A percentile compares a stretch with the other conserved stretches of the same genome.
phyloP scores from a whole-genome alignment of 2,329 filamentous ascomycete genomes.

The Neofusicoccum umdonicola region DNA sequence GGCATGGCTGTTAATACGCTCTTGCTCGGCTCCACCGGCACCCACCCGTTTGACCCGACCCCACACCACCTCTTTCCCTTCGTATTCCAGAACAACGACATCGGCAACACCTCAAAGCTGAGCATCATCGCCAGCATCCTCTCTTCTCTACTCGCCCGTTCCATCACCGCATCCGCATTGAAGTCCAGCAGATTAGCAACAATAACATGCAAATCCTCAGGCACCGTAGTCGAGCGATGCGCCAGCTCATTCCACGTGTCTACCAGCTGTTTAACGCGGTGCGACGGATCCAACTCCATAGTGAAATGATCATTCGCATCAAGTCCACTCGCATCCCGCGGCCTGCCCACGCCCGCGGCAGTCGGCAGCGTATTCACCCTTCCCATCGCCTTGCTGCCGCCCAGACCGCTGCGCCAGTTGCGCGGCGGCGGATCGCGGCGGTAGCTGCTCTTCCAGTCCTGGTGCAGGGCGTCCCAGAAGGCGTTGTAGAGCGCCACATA shows the following conservation, averaged over 20 bases:
- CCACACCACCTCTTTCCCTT: not conserved
- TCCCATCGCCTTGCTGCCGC: not conserved
- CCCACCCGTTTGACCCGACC: constrained; percentile 15
- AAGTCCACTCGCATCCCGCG: not conserved
- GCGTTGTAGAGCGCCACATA: constrained; percentile 13
- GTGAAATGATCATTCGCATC: not conserved
- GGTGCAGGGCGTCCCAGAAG: constrained; percentile 14
- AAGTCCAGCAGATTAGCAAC: constrained; percentile 21
- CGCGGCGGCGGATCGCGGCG: not conserved
- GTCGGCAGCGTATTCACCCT: not conserved
- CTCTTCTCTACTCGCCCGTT: not conserved
- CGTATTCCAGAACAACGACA: constrained; percentile 19
- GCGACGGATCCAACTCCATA: not conserved
- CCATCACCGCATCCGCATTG: constrained; percentile 12
- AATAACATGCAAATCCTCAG: constrained; percentile 20
- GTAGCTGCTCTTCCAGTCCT: constrained; percentile 16
- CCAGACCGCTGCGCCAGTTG: not conserved
- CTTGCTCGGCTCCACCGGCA: constrained; percentile 5
- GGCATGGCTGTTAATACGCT: not conserved
- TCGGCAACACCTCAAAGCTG: constrained; percentile 16
- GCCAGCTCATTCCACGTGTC: constrained; percentile 21
- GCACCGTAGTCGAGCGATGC: constrained; percentile 20
- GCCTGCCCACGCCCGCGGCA: not conserved
- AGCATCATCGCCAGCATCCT: constrained; percentile 16
- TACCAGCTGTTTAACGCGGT: constrained; percentile 12